Conservation (phyloP, 495 filamentous ascomycete genomes). For the Aspergillus funiculosus region DNA sequence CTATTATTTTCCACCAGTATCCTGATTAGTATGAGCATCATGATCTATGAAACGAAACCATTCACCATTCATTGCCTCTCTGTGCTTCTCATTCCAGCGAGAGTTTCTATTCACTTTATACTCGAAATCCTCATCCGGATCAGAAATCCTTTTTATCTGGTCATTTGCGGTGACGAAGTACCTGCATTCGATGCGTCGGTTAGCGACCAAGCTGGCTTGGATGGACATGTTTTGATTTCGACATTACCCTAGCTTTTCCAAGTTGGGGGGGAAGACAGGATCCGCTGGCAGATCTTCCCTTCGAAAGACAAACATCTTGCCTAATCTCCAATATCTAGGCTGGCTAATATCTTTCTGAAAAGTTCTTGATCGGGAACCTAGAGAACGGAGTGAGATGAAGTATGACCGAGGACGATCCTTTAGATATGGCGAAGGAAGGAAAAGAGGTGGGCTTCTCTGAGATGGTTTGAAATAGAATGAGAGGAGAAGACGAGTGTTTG, state of each 20-base stretch:
- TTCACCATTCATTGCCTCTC: conserved; percentile 64
- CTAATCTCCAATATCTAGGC: conserved; percentile 1
- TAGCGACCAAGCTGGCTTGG: not conserved
- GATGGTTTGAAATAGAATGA: not conserved
- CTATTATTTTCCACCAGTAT: conserved; percentile 33
- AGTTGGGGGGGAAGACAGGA: conserved; percentile 54
- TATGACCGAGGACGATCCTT: too few species aligned
- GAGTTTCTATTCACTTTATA: conserved; percentile 65
- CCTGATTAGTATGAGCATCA: too few species aligned
- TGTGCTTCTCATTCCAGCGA: conserved; percentile 63
- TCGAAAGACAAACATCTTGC: conserved; percentile 63
- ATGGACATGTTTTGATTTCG: not conserved
- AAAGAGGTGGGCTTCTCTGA: too few species aligned
- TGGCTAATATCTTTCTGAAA: not conserved
- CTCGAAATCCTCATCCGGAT: conserved; percentile 63
- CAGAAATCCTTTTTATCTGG: conserved; percentile 60
- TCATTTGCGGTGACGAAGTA: conserved; percentile 67
- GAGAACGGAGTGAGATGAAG: too few species aligned
- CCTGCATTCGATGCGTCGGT: conserved; percentile 31
- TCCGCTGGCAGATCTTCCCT: conserved; percentile 64
- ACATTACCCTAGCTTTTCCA: conserved; percentile 64
- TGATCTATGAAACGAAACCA: not conserved
- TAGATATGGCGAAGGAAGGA: too few species aligned
- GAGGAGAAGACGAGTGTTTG: not conserved
- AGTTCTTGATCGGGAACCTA: too few species aligned